These are phyloP conservation scores for Colletotrichum navitas DNA, from an alignment of 2,329 filamentous ascomycete genomes.

Conservation along the genomic window DNA sequence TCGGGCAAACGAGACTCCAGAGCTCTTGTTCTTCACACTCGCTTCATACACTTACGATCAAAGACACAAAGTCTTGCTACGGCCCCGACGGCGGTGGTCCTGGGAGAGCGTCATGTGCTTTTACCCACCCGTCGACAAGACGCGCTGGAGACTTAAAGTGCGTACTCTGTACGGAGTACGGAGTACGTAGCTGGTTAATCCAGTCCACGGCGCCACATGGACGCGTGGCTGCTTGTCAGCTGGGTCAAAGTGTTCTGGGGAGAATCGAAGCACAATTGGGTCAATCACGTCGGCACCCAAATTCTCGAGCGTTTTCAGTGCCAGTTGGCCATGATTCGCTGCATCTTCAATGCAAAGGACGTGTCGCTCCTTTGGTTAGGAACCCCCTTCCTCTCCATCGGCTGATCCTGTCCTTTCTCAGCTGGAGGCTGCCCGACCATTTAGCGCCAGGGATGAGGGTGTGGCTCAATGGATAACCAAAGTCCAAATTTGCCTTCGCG, in stretches of 20 bases:
- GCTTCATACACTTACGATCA: not conserved
- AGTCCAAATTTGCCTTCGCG: constrained; percentile 13
- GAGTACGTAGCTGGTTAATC: not conserved
- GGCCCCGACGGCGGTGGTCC: no score
- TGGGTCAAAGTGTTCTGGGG: not conserved
- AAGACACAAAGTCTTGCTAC: not conserved
- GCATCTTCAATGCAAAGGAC: constrained; percentile 26
- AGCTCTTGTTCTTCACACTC: not conserved
- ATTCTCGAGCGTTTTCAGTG: constrained; percentile 15
- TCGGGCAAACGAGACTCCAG: not conserved
- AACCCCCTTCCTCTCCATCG: not conserved
- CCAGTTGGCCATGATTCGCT: constrained; percentile 18
- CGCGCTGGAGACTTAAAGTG: no score
- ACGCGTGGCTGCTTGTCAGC: constrained; percentile 24
- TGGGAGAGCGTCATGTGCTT: not conserved
- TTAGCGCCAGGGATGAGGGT: constrained; percentile 18
- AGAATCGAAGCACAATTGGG: not conserved
- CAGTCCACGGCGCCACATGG: constrained; percentile 15
- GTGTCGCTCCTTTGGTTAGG: constrained; percentile 17
- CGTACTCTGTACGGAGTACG: no score
- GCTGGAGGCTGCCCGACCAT: constrained; percentile 24
- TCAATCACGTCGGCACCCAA: not conserved
- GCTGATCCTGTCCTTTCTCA: constrained; percentile 25
- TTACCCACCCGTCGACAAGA: not conserved
- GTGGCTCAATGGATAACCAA: constrained; percentile 18